Evolutionary conservation across 2,329 filamentous ascomycete genomes (phyloP).

Genomic region (Xylaria hypoxylon): DNA sequence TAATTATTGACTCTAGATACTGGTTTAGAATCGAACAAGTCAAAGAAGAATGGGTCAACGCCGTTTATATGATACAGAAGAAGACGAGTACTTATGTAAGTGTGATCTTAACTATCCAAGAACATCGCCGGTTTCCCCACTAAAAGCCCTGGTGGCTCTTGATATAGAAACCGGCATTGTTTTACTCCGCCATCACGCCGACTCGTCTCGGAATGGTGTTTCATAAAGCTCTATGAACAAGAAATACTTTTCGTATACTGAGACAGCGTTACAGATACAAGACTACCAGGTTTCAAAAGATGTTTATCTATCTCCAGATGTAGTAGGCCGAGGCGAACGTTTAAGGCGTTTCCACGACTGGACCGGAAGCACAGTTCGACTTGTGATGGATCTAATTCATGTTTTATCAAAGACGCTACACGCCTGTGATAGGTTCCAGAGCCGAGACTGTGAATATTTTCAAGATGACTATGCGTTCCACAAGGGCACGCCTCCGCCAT

Average conservation of each 20-base stretch:
- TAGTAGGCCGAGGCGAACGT: constrained; percentile 24
- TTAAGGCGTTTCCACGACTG: constrained; percentile 30
- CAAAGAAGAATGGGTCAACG: constrained; percentile 36
- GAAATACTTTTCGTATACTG: not conserved
- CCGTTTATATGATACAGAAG: constrained; percentile 25
- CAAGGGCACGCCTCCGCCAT: constrained; percentile 1
- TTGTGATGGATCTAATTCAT: constrained; percentile 28
- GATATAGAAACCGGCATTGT: not conserved
- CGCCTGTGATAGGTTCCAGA: constrained; percentile 24
- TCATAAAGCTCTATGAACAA: not conserved
- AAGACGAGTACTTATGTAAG: constrained; percentile 30
- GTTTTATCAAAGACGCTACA: constrained; percentile 20
- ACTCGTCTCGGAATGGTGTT: not conserved
- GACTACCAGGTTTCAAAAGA: constrained; percentile 27
- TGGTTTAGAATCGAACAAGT: constrained; percentile 31
- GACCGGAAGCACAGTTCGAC: constrained; percentile 23
- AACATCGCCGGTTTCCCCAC: not conserved
- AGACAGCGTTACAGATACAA: constrained; percentile 19
- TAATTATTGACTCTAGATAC: no score
- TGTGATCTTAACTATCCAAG: not conserved
- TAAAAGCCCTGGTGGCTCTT: not conserved
- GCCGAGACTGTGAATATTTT: constrained; percentile 24
- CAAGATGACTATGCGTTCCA: constrained; percentile 17
- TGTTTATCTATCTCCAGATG: constrained; percentile 26
- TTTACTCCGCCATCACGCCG: not conserved